Evolutionary conservation across 148 eudicot genomes (phyloP).

Genomic region (Suaeda aralocaspica): DNA sequence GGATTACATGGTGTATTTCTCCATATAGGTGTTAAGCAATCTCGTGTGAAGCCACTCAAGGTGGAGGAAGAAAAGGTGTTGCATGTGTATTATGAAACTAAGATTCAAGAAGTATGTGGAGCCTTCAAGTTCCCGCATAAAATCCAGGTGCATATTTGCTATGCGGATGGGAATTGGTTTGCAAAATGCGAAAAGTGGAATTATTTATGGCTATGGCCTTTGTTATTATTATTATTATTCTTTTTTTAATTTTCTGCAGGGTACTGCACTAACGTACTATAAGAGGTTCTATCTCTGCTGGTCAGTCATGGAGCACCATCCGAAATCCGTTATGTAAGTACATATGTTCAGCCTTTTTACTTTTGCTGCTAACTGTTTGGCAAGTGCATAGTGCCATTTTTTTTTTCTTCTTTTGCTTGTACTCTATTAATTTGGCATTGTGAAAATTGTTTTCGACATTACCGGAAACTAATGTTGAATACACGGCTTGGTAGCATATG

Average conservation of each 20-base stretch:
- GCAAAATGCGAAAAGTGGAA: neutral
- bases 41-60: conserved; percentile 74
- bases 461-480: neutral
- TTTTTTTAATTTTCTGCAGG: conserved; percentile 63
- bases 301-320: conserved; percentile 99
- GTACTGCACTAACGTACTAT: conserved; percentile 86
- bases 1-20: conserved; percentile 15
- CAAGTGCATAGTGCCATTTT: neutral
- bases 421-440: neutral
- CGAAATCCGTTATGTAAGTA: conserved; percentile 85
- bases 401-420: neutral
- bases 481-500: neutral
- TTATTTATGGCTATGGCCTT: conserved; percentile 11
- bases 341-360: neutral
- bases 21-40: conserved; percentile 61
- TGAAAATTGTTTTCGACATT: conserved; percentile 3
- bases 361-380: neutral
- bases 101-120: conserved; percentile 86
- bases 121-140: conserved; percentile 90
- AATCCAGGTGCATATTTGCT: conserved; percentile 60
- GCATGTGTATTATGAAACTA: conserved; percentile 77
- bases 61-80: conserved; percentile 75
- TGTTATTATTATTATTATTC: too few relatives aligned
- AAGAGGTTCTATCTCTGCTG: conserved; percentile 93
- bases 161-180: conserved; percentile 1